Evolutionary conservation across 2,329 filamentous ascomycete species (phyloP), one percentile per base, ranked within the genome.

Genomic region (Aureobasidium sp.): DNA sequence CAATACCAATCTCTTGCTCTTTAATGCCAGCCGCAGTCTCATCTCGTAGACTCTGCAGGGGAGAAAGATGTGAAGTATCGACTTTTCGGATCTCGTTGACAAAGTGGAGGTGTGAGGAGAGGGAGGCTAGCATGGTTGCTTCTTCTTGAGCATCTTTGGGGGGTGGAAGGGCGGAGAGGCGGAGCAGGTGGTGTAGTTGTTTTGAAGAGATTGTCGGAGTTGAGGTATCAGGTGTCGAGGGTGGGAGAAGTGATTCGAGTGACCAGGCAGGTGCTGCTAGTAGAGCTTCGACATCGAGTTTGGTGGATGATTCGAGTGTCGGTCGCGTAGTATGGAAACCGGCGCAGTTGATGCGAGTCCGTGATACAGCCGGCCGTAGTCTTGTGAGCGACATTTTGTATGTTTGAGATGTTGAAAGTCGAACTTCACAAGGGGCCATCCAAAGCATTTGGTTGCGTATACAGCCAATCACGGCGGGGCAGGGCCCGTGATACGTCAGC

Each of bases 61-160:
- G 90, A 53, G 82, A 76, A 0, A 96, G 75, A 3, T 79, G 82
- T 0, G 75, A 70, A 0, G 88, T 90, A 66, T 95, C 79, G 44
- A 95, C 84, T 39, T 77, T 74, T 64, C 95, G 90, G 17, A 97
- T 83, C 57, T 89, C 81, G 57, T 81, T 83, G n/a, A 97, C 90
- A 64, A 98, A 98, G 63, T 86, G 85, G 0, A 98, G 79, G 66
- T 98, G 93, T 27, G 86, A 82, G 49, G 84, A 78, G 2, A 98
- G 77, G 1, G 85, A 90, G 19, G 78, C 66, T 3, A 95, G 77
- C 80, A 95, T 88, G 22, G 75, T 70, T 0, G 73, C 63, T 66
- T 95, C 85, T 61, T 90, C 84, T 48, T 74, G 74, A 1, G 72
- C 59, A 2, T 75, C 75, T 16, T 75, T 70, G 0, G 91, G 90